phyloP scores from a whole-genome alignment of 1,284 basidiomycete genomes.

The Ustilago tritici region DNA sequence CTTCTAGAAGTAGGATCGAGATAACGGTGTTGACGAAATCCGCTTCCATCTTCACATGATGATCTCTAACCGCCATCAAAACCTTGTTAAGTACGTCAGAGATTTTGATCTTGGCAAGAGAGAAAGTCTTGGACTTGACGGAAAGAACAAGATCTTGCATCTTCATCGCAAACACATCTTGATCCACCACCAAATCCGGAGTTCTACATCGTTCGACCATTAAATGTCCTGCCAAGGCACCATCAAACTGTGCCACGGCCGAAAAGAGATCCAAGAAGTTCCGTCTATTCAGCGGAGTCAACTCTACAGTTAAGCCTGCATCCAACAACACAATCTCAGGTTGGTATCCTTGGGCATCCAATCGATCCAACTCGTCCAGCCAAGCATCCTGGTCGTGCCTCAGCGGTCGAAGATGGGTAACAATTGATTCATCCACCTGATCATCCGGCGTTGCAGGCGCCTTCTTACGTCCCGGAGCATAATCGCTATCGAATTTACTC shows the following conservation, averaged over 20 bases:
- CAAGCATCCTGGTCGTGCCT: slow-evolving; percentile 76
- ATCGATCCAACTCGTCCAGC: slow-evolving; percentile 77
- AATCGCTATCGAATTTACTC: slow-evolving; percentile 66
- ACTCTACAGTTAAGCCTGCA: slow-evolving; percentile 89
- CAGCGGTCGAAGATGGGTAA: slow-evolving; percentile 77
- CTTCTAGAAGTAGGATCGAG: slow-evolving; percentile 90
- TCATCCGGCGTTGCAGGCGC: slow-evolving; percentile 73
- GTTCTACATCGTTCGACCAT: slow-evolving; percentile 97
- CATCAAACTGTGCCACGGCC: slow-evolving; percentile 95
- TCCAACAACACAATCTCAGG: slow-evolving; percentile 97
- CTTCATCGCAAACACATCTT: slow-evolving; percentile 93
- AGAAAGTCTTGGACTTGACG: slow-evolving; percentile 97
- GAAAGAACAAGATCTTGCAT: slow-evolving; percentile 94
- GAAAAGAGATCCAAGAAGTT: slow-evolving; percentile 98
- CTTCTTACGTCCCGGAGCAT: slow-evolving; percentile 54
- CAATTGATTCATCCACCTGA: slow-evolving; percentile 73
- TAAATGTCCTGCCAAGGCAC: slow-evolving; percentile 90
- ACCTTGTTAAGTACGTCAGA: slow-evolving; percentile 91
- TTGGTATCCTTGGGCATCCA: slow-evolving; percentile 82
- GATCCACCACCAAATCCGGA: slow-evolving; percentile 88
- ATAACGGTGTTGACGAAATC: slow-evolving; percentile 99
- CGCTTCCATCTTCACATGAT: slow-evolving; percentile 98
- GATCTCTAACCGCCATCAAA: slow-evolving; percentile 84
- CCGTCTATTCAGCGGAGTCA: slow-evolving; percentile 81
- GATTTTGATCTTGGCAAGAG: slow-evolving; percentile 93